Conservation (phyloP, 164 flowering plant species). For the Kingdonia uniflora region DNA sequence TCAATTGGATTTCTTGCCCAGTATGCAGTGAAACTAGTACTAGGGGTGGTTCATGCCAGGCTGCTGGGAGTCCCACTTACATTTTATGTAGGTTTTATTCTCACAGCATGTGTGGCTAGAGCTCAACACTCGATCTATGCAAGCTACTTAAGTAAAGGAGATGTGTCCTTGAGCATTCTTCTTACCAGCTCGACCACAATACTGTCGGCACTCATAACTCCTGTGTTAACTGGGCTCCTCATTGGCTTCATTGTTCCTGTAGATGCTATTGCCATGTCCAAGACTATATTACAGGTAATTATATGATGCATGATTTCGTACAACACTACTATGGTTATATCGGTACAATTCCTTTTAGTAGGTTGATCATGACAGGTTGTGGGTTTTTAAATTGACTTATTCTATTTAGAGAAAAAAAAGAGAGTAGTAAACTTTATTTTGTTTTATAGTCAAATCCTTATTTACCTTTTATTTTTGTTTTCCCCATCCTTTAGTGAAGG, state of each 20-base stretch:
- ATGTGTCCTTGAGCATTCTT: constrained; percentile 89
- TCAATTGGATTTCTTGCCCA: constrained; percentile 80
- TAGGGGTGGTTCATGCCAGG: constrained; percentile 68
- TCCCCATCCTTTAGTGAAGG: too few species aligned
- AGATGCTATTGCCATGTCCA: constrained; percentile 89
- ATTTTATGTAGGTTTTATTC: constrained; percentile 86
- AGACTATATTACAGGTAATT: constrained; percentile 85
- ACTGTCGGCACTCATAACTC: constrained; percentile 64
- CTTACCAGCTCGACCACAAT: constrained; percentile 80
- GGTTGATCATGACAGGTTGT: too few species aligned
- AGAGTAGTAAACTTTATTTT: too few species aligned
- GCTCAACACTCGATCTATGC: constrained; percentile 95
- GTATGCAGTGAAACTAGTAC: constrained; percentile 64
- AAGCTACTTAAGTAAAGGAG: constrained; percentile 85
- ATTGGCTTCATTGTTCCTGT: constrained; percentile 94
- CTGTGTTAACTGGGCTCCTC: constrained; percentile 74
- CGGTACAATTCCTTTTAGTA: too few species aligned
- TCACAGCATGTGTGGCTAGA: constrained; percentile 80
- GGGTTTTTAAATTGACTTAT: too few species aligned
- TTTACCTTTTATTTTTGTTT: too few species aligned
- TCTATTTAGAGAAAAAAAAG: too few species aligned
- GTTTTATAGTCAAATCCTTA: too few species aligned
- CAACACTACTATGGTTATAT: too few species aligned
- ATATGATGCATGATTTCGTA: not conserved
- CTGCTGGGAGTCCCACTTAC: constrained; percentile 57